Percentiles rank a stretch among this genome's conserved stretches.
Evolutionary conservation across 2,329 filamentous ascomycete species (phyloP).

Genomic region (Talaromyces islandicus): DNA sequence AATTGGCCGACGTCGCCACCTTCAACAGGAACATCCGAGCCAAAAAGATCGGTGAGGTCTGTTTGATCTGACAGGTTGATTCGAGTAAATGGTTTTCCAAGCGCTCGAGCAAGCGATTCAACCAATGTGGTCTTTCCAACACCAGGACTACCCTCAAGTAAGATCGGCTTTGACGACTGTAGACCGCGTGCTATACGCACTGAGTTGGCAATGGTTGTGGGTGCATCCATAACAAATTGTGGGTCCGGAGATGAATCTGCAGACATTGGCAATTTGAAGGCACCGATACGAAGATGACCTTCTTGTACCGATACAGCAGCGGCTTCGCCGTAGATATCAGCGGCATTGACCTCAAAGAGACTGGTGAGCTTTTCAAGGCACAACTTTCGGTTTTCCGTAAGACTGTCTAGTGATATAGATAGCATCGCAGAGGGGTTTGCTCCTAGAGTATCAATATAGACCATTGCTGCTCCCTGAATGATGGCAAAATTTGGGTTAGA

Average conservation of each 20-base stretch:
- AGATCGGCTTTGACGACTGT: conserved; percentile 81
- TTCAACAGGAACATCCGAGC: conserved; percentile 91
- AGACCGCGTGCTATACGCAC: conserved; percentile 87
- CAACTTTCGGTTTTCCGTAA: conserved; percentile 63
- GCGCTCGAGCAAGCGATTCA: conserved; percentile 71
- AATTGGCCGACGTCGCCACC: conserved; percentile 88
- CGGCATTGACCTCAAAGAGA: conserved; percentile 60
- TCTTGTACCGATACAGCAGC: conserved; percentile 54
- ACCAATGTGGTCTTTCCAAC: conserved; percentile 96
- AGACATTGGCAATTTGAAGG: conserved; percentile 61
- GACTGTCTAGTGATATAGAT: conserved; percentile 62
- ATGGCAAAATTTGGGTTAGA: conserved; percentile 47
- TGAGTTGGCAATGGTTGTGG: conserved; percentile 82
- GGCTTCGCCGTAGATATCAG: conserved; percentile 57
- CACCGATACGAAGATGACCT: conserved; percentile 60
- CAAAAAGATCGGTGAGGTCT: conserved; percentile 94
- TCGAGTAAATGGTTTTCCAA: conserved; percentile 76
- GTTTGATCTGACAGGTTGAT: conserved; percentile 99
- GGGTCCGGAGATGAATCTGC: conserved; percentile 47
- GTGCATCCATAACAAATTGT: conserved; percentile 75
- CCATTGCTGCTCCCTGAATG: conserved; percentile 86
- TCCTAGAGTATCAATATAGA: conserved; percentile 91
- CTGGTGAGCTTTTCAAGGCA: conserved; percentile 69
- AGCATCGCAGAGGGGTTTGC: conserved; percentile 89
- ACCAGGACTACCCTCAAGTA: conserved; percentile 94